Base-by-base conservation (phyloP, 2,329 filamentous ascomycete species). In the Trichoderma oligosporum region DNA sequence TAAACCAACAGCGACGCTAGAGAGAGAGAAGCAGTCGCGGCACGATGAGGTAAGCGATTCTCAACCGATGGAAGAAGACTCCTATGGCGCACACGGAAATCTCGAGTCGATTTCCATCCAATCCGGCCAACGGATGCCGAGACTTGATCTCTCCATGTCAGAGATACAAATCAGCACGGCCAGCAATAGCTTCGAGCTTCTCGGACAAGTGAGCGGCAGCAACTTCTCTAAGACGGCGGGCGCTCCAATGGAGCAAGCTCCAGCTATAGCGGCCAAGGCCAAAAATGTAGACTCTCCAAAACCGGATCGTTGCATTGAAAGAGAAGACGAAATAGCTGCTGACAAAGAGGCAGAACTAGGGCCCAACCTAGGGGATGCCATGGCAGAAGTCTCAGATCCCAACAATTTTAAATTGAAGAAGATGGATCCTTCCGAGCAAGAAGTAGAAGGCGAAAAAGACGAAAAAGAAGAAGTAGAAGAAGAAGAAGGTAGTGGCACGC, bases 61-160 rank as follows among this genome's bases (percentile, higher is more conserved):
- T 45, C 58, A 47, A 14, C 44, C 31, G 27, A 18, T 22, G 18
- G 35, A 42, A n/a, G 47, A 57, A 29, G 45, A 59, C 27, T 42
- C 35, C 35, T 52, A 55, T 46, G 59, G 54, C 22, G 60, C 35
- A 31, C 58, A 56, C 39, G 56, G 47, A 18, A 57, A 56, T 52
- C 56, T 61, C 20, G 64, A 66, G n/a, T 67, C 66, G 31, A 53
- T 58, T 39, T 63, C 64, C 18, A 69, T 71, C 35, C 64, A 67
- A 58, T 69, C 67, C 24, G 66, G 67, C 45, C 68, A 71, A 42
- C 60, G 45, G 12, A 61, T 58, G 24, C 65, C 61, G 46, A 60
- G 59, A 27, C 57, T 65, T 20, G 68, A 65, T 3, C 47, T 64
- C 4, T 57, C 57, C 22, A 62, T 58, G 56, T 63, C 66, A 18